phyloP scores from a whole-genome alignment of 306 rosid species.

The Prunus mongolica region DNA sequence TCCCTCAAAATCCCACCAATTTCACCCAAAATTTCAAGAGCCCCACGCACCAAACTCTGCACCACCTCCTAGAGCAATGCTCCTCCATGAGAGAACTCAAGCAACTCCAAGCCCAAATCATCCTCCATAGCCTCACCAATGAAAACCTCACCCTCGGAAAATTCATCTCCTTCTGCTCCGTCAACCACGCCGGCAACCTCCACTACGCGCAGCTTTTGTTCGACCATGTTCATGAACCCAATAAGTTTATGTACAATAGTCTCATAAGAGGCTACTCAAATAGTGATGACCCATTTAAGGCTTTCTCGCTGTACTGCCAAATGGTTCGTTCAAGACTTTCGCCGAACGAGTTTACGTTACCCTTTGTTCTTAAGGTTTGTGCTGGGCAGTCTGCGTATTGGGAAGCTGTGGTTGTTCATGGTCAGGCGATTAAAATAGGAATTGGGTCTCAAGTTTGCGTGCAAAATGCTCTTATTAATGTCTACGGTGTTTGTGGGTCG shows the following conservation, averaged over 20 bases:
- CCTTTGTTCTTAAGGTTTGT: conserved; percentile 64
- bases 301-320: conserved; percentile 39
- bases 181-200: conserved; percentile 34
- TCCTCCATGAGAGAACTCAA: conserved; percentile 54
- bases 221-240: conserved; percentile 44
- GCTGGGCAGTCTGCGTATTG: conserved; percentile 32
- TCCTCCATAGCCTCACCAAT: conserved; percentile 40
- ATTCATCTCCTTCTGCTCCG: conserved; percentile 41
- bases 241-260: conserved; percentile 70
- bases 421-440: conserved; percentile 57
- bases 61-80: conserved; percentile 46
- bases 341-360: conserved; percentile 69
- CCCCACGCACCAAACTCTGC: conserved; percentile 50
- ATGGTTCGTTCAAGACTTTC: conserved; percentile 47
- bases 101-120: conserved; percentile 59
- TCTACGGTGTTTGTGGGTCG: conserved; percentile 43
- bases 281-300: conserved; percentile 30
- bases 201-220: conserved; percentile 47
- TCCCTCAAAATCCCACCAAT: conserved; percentile 2
- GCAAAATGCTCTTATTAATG: conserved; percentile 48
- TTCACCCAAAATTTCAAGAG: conserved; percentile 38
- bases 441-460: conserved; percentile 42
- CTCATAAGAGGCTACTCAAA: conserved; percentile 60
- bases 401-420: conserved; percentile 50
- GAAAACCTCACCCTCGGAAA: conserved; percentile 51